Evolutionary conservation across 2,329 filamentous ascomycete genomes (phyloP), one percentile per base, ranked within the genome.

Genomic region (Apiospora arundinis): DNA sequence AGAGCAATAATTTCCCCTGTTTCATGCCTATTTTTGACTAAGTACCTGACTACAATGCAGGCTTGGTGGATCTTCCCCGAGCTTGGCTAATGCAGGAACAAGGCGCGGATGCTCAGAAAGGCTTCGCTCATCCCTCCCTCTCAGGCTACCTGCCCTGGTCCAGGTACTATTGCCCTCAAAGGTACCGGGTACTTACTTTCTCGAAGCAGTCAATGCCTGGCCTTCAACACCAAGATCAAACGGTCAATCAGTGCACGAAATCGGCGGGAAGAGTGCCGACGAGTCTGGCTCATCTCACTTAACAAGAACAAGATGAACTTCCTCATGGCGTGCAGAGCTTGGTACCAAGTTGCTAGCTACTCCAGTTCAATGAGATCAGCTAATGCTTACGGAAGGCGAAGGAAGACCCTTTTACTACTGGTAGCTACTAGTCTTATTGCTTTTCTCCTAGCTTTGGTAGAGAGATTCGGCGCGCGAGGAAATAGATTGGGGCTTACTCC

Each of bases 1-100:
- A 37, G 48, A 42, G 67, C 52, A 25, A 25, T 25, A 70, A 70
- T 67, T 69, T 63, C 67, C 69, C 71, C 71, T 56, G 71, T 72
- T 72, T 72, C 69, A 72, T 68, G 66, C 71, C 71, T 72, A 72
- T 72, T 72, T 72, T 72, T 70, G 66, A 52, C 71, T 69, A 70
- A 69, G 16, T 45, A 49, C 44, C 32, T 32, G 66, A 48, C 49
- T 63, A 60, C 32, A 40, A 63, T 63, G 56, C 56, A 63, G 56
- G 12, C 56, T 23, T 14, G 21, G 56, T 63, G 56, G 56, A 63
- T 32, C 32, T 46, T 69, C 45, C 67, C 67, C 67, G 37, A 49
- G 68, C 66, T 67, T 46, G 28, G 52, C 71, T 72, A 72, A 72
- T 72, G 71, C 71, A 72, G 71, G 71, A 71, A 72, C 71, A 72